phyloP scores from a whole-genome alignment of 169 alveolate species.

The Babesia caballi region DNA sequence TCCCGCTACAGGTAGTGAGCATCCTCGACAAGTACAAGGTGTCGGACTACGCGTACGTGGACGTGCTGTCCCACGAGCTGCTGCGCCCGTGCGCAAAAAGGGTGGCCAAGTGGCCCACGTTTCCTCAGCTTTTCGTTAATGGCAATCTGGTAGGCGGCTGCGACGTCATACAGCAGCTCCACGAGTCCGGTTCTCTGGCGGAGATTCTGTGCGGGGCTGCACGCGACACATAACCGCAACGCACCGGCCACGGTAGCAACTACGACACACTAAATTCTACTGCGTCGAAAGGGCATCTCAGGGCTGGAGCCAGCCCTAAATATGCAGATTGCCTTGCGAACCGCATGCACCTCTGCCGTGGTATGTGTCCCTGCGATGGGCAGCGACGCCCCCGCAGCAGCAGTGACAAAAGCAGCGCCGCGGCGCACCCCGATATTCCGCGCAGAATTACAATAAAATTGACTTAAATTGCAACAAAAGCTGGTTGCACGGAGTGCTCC shows the following conservation, averaged over 20 bases:
- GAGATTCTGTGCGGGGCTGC: constrained; percentile 58
- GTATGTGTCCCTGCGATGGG: not conserved
- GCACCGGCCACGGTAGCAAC: no score
- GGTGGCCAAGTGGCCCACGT: constrained; percentile 70
- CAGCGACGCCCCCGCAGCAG: constrained; percentile 1
- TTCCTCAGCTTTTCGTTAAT: constrained; percentile 62
- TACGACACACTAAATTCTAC: not conserved
- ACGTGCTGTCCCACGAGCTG: constrained; percentile 54
- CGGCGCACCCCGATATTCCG: constrained; percentile 21
- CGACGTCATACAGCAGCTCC: constrained; percentile 86
- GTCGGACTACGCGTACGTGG: constrained; percentile 52
- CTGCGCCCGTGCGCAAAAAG: constrained; percentile 61
- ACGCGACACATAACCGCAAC: not conserved
- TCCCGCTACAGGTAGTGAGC: constrained; percentile 15
- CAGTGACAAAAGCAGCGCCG: not conserved
- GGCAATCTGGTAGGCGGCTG: constrained; percentile 84
- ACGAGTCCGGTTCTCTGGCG: constrained; percentile 81
- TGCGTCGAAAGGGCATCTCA: not conserved
- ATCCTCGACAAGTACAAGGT: constrained; percentile 60
- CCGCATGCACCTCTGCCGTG: constrained; percentile 37
- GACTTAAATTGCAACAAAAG: no score
- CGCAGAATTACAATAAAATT: no score
- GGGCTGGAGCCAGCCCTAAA: not conserved
- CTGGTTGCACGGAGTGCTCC: no score
- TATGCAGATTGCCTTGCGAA: not conserved